A percentile compares a stretch with the other conserved stretches of the same genome.
These are phyloP conservation scores for Colletotrichum nymphaeae DNA, from an alignment of 2,329 filamentous ascomycete species.

Conservation along the genomic window DNA sequence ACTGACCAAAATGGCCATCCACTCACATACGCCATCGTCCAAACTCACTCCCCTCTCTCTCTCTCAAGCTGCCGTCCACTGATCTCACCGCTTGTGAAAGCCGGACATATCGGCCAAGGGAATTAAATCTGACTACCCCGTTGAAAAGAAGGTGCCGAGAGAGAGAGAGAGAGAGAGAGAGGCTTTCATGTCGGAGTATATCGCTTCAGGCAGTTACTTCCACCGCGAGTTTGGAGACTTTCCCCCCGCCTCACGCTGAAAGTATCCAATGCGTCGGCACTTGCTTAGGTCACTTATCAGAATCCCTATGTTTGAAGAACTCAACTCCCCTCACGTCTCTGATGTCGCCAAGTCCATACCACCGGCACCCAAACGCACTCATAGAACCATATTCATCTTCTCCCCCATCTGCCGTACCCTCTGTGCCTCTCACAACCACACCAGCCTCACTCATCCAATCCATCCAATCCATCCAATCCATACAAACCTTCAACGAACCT, in stretches of 20 bases:
- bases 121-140: not conserved
- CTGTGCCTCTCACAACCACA: no score
- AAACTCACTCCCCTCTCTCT: not conserved
- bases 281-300: not conserved
- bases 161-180: not conserved
- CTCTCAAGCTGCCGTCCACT: not conserved
- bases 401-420: not conserved
- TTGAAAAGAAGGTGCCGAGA: not conserved
- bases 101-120: not conserved
- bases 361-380: not conserved
- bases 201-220: not conserved
- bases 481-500: not conserved
- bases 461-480: not conserved
- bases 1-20: not conserved
- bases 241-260: not conserved
- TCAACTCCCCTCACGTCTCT: not conserved
- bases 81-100: not conserved
- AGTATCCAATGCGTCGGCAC: not conserved
- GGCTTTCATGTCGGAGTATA: not conserved
- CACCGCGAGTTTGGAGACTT: not conserved
- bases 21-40: not conserved
- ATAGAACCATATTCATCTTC: not conserved
- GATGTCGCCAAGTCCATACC: not conserved
- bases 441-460: not conserved
- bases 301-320: not conserved